Evolutionary conservation across 2,329 filamentous ascomycete genomes (phyloP).

Genomic region (Fusarium chlamydosporum): DNA sequence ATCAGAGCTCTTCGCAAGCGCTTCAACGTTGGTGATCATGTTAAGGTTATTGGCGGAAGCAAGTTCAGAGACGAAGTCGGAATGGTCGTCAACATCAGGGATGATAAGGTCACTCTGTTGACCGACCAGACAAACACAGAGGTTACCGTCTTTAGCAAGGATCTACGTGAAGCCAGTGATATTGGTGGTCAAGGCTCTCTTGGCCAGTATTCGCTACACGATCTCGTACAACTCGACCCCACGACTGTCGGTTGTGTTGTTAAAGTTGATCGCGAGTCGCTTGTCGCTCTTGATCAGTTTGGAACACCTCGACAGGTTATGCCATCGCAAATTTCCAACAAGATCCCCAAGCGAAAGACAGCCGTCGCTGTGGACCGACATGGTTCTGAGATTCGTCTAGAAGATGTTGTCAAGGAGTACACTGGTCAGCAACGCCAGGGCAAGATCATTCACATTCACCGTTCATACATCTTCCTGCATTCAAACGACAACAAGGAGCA

Average conservation of each 20-base stretch:
- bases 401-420: constrained; percentile 92
- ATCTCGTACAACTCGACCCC: constrained; percentile 93
- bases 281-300: constrained; percentile 92
- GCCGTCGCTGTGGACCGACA: constrained; percentile 94
- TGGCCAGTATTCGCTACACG: constrained; percentile 92
- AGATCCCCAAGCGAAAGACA: constrained; percentile 83
- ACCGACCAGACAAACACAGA: constrained; percentile 94
- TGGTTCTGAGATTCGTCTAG: constrained; percentile 90
- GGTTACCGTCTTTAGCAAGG: constrained; percentile 98
- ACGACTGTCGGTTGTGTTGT: constrained; percentile 93
- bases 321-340: constrained; percentile 92
- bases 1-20: constrained; percentile 92
- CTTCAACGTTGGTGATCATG: constrained; percentile 94
- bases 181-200: constrained; percentile 86
- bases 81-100: constrained; percentile 94
- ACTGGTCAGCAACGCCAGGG: constrained; percentile 88
- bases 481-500: constrained; percentile 89
- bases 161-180: constrained; percentile 92
- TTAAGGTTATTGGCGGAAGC: constrained; percentile 97
- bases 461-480: constrained; percentile 91
- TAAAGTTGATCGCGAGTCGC: constrained; percentile 93
- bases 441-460: constrained; percentile 92
- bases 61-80: constrained; percentile 95
- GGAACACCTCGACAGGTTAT: constrained; percentile 85
- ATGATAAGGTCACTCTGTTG: constrained; percentile 92